A percentile compares a stretch with the other conserved stretches of the same genome.
Evolutionary conservation across 2,329 filamentous ascomycete species (phyloP).

Genomic region (Pezicula radicicola): DNA sequence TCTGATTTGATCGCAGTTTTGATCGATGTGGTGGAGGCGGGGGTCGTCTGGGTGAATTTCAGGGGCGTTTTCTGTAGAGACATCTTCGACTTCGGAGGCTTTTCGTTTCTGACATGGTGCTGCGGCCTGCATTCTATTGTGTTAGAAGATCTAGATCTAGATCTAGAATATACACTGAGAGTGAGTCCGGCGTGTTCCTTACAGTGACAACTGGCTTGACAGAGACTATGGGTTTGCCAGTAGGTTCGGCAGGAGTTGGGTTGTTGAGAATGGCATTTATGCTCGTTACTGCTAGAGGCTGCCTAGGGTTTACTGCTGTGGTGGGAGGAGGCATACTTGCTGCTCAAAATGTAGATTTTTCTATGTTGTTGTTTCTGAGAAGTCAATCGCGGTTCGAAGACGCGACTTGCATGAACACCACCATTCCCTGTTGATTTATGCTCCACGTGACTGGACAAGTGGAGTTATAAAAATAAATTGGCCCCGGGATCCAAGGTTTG

Average conservation of each 20-base stretch:
- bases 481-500: too few relatives aligned
- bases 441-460: too few relatives aligned
- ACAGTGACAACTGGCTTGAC: neutral
- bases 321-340: too few relatives aligned
- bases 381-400: too few relatives aligned
- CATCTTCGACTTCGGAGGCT: slow-evolving; percentile 9
- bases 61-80: neutral
- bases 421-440: too few relatives aligned
- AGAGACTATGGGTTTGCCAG: neutral
- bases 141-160: neutral
- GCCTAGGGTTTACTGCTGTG: neutral
- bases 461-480: too few relatives aligned
- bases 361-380: too few relatives aligned
- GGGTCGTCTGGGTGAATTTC: slow-evolving; percentile 13
- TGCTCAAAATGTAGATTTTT: too few relatives aligned
- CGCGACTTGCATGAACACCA: too few relatives aligned
- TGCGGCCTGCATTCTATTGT: neutral
- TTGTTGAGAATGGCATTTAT: neutral
- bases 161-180: too few relatives aligned
- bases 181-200: neutral
- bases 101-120: slow-evolving; percentile 9
- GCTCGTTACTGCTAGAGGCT: neutral
- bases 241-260: neutral
- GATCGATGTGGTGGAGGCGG: slow-evolving; percentile 4
- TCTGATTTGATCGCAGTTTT: slow-evolving; percentile 33